Conservation (phyloP, 2,329 filamentous ascomycete species). For the Colletotrichum sp. region DNA sequence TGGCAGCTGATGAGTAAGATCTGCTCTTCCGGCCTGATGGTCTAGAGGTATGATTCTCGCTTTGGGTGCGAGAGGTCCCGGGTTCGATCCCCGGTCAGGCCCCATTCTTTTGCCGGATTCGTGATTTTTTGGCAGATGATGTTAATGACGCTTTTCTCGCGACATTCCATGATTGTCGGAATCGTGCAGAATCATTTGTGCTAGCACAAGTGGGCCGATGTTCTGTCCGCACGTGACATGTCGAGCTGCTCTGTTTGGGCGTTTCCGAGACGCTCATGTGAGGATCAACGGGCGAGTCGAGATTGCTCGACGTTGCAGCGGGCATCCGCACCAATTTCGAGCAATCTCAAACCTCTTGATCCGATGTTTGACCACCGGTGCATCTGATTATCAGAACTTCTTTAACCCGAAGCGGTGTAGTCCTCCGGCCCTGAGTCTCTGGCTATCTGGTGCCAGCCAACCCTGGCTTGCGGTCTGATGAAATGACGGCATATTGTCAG, state of each 20-base stretch:
- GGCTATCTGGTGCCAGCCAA: neutral
- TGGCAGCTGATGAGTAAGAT: neutral
- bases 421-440: neutral
- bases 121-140: neutral
- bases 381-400: neutral
- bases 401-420: neutral
- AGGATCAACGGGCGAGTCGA: slow-evolving; percentile 20
- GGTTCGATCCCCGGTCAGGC: slow-evolving; percentile 36
- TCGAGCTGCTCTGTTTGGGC: neutral
- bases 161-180: neutral
- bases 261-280: neutral
- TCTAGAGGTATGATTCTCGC: slow-evolving; percentile 40
- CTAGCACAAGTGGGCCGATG: neutral
- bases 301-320: slow-evolving; percentile 9
- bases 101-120: slow-evolving; percentile 19
- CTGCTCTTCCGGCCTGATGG: slow-evolving; percentile 26
- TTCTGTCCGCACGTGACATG: neutral
- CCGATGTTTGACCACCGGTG: neutral
- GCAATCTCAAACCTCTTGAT: slow-evolving; percentile 5
- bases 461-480: neutral
- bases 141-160: neutral
- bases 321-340: slow-evolving; percentile 14
- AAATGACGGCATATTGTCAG: slow-evolving; percentile 17
- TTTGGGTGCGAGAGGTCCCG: slow-evolving; percentile 40
- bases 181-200: neutral